Evolutionary conservation across 768 basidiomycete genomes (phyloP).

Genomic region (Collybiopsis confluens): DNA sequence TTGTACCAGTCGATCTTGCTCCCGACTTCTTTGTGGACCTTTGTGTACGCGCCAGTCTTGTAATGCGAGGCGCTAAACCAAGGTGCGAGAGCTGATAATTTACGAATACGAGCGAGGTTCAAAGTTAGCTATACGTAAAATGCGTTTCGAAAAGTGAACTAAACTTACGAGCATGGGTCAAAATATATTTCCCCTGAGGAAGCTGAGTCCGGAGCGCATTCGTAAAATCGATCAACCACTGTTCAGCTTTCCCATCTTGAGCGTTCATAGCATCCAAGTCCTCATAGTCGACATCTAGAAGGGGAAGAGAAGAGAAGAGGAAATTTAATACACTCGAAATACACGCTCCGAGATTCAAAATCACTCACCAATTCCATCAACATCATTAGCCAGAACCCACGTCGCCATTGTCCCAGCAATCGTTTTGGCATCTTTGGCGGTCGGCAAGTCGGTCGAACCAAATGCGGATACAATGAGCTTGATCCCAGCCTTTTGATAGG

Average conservation of each 20-base stretch:
- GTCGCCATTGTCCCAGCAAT: slow-evolving; percentile 41
- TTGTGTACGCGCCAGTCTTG: slow-evolving; percentile 21
- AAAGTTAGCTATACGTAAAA: too few relatives aligned
- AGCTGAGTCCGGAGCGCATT: slow-evolving; percentile 23
- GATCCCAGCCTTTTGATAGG: slow-evolving; percentile 36
- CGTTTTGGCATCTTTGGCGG: slow-evolving; percentile 35
- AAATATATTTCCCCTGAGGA: slow-evolving; percentile 23
- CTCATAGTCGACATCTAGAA: slow-evolving; percentile 19
- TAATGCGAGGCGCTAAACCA: not conserved
- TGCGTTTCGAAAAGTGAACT: not conserved
- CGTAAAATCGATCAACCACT: slow-evolving; percentile 29
- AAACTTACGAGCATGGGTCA: slow-evolving; percentile 24
- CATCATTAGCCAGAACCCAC: slow-evolving; percentile 37
- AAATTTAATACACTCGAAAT: too few relatives aligned
- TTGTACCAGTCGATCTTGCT: slow-evolving; percentile 31
- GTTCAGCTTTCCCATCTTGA: slow-evolving; percentile 7
- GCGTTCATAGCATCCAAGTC: slow-evolving; percentile 1
- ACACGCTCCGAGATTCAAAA: too few relatives aligned
- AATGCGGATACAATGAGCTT: slow-evolving; percentile 46
- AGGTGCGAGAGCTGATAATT: slow-evolving; percentile 4
- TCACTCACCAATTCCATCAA: slow-evolving; percentile 40
- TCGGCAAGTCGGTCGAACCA: slow-evolving; percentile 39
- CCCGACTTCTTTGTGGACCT: slow-evolving; percentile 34
- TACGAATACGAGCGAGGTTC: not conserved
- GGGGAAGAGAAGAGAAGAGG: too few relatives aligned